Evolutionary conservation across 2,329 filamentous ascomycete genomes (phyloP), one percentile per base, ranked within the genome.

Genomic region (Curvularia sp.): DNA sequence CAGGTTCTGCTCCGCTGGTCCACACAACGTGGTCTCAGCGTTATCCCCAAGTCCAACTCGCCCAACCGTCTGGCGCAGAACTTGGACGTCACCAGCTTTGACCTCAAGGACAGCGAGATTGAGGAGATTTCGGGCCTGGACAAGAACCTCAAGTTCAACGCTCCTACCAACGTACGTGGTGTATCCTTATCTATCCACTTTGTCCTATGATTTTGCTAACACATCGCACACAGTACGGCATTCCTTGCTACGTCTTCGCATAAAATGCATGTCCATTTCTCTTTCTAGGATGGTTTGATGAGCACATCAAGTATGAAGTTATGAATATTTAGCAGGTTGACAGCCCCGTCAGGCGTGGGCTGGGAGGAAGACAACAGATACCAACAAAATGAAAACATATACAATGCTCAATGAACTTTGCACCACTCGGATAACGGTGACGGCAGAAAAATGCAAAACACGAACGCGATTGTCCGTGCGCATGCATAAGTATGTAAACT

Each of bases 1-100:
- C 92, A 97, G 84, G 84, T 97, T 21, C 83, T 97, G 64, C 84
- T 97, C 67, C 84, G 92, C 73, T 97, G 93, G 93, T 87, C 91
- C 39, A 96, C 92, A n/a, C 93, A 97, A 84, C 68, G 73, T 19
- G 74, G 74, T 18, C 55, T 76, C 5, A 68, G 69, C n/a, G 74
- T 77, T 30, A 77, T 77, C 51, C 75, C 75, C 39, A 77, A 77
- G 68, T 74, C 71, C 50, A 74, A 69, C 59, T 67, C 69, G 23
- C 64, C 64, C 49, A 58, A 68, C 49, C 65, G 73, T n/a, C 57
- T 77, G 51, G 55, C 63, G 41, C 63, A 75, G 63, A 77, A 77
- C 60, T 55, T 77, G 55, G 70, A 75, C 50, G 68, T 72, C 19
- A 68, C 64, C 8, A 62, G 62, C 59, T 77, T 74, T 49, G 68